phyloP scores from a whole-genome alignment of 306 rosid species.

The Cicer bijugum region DNA sequence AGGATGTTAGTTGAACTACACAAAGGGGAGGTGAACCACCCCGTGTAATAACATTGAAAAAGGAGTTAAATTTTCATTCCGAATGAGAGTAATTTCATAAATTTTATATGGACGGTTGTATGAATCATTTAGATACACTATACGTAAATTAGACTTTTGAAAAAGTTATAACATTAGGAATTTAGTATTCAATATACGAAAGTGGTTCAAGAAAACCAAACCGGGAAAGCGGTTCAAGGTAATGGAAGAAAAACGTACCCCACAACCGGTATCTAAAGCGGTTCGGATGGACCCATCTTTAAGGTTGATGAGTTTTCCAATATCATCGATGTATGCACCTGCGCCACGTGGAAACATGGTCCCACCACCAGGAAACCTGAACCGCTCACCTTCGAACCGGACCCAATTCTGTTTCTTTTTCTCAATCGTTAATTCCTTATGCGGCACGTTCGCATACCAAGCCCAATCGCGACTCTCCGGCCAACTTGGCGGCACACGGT shows the following conservation, averaged over 20 bases:
- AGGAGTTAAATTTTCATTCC: no score
- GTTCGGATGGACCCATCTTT: constrained; percentile 79
- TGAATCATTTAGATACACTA: no score
- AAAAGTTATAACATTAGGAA: no score
- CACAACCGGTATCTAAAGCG: constrained; percentile 96
- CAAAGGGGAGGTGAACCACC: constrained; percentile 30
- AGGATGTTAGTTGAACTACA: constrained; percentile 45
- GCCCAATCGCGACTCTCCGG: constrained; percentile 79
- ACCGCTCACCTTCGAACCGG: constrained; percentile 65
- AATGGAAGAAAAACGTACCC: constrained; percentile 55
- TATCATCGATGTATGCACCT: constrained; percentile 71
- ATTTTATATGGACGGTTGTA: no score
- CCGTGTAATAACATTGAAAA: constrained; percentile 30
- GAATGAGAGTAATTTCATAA: no score
- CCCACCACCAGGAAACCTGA: constrained; percentile 93
- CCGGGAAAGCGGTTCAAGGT: constrained; percentile 4
- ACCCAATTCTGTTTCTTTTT: constrained; percentile 97
- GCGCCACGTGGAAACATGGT: constrained; percentile 97
- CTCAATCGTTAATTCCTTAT: constrained; percentile 80
- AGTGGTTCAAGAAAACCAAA: constrained; percentile 15
- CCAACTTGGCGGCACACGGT: constrained; percentile 78
- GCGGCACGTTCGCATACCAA: constrained; percentile 93
- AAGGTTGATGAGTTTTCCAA: constrained; percentile 71
- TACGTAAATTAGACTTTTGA: no score
- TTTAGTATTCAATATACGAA: no score